Percentiles rank a stretch among this genome's conserved stretches.
These are phyloP conservation scores for Grosmannia huntii DNA, from an alignment of 2,329 filamentous ascomycete genomes.

Conservation along the genomic window DNA sequence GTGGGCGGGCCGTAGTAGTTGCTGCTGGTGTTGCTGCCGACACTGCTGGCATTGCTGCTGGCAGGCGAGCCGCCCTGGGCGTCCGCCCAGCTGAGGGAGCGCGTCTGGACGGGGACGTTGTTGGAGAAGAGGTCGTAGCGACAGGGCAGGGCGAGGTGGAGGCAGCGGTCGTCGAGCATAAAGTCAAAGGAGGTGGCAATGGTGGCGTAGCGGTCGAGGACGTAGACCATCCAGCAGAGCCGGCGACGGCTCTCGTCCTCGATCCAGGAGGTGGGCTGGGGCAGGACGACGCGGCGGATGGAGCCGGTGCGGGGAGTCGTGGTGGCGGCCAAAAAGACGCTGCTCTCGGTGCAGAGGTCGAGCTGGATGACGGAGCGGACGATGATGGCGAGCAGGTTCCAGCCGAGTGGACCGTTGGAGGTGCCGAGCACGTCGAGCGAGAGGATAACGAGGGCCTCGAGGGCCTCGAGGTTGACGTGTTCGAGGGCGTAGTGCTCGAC, in stretches of 20 bases:
- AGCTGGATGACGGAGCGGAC: slow-evolving; percentile 79
- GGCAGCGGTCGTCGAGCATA: slow-evolving; percentile 74
- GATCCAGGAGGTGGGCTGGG: slow-evolving; percentile 72
- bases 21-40: slow-evolving; percentile 7
- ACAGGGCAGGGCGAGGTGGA: slow-evolving; percentile 75
- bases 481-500: slow-evolving; percentile 80
- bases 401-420: slow-evolving; percentile 79
- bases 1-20: too few species aligned
- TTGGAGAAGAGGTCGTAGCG: slow-evolving; percentile 75
- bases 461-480: slow-evolving; percentile 73
- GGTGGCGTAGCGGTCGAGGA: slow-evolving; percentile 81
- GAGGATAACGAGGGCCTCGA: slow-evolving; percentile 78
- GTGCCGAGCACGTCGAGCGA: slow-evolving; percentile 73
- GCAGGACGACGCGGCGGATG: slow-evolving; percentile 67
- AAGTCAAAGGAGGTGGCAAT: slow-evolving; percentile 79
- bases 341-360: slow-evolving; percentile 69
- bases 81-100: slow-evolving; percentile 52
- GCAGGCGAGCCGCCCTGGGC: slow-evolving; percentile 25
- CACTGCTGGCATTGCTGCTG: not conserved
- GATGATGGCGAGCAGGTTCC: slow-evolving; percentile 83
- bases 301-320: slow-evolving; percentile 79
- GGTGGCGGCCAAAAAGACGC: slow-evolving; percentile 52
- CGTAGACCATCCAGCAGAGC: slow-evolving; percentile 88
- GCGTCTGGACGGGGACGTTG: slow-evolving; percentile 72
- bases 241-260: slow-evolving; percentile 78